Conservation (phyloP, 345 rosid species). For the Brassica nigra region DNA sequence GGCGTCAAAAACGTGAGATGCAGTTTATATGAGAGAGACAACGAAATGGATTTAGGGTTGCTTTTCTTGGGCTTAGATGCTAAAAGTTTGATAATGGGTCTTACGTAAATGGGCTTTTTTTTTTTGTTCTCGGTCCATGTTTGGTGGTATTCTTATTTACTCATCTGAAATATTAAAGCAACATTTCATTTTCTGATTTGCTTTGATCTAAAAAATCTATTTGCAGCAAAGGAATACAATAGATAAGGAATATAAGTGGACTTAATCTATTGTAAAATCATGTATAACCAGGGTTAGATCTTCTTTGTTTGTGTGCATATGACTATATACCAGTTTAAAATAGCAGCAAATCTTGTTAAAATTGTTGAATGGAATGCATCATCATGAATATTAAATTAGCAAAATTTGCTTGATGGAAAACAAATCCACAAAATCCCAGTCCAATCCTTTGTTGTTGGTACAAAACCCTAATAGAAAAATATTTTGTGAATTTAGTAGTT, state of each 20-base stretch:
- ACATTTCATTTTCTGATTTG: not conserved
- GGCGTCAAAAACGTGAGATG: not conserved
- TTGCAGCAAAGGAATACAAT: not conserved
- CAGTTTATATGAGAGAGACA: constrained; percentile 12
- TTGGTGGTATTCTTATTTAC: not conserved
- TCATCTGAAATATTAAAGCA: not conserved
- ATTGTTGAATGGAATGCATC: no score
- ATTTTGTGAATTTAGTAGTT: not conserved
- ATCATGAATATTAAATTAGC: no score
- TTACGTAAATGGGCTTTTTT: not conserved
- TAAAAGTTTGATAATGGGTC: not conserved
- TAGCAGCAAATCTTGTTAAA: no score
- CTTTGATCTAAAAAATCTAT: not conserved
- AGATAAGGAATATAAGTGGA: no score
- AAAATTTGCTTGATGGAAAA: no score
- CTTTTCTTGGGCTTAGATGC: constrained; percentile 14
- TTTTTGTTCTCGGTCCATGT: not conserved
- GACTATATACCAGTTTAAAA: no score
- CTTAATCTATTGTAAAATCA: no score
- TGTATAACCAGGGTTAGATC: no score
- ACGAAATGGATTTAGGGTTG: constrained; percentile 31
- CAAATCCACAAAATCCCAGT: no score
- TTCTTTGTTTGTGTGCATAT: no score
- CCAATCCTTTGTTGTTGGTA: no score
- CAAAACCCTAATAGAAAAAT: not conserved